These are phyloP conservation scores for Euphrasia arctica DNA, from an alignment of 305 asterid genomes.

Conservation along the genomic window DNA sequence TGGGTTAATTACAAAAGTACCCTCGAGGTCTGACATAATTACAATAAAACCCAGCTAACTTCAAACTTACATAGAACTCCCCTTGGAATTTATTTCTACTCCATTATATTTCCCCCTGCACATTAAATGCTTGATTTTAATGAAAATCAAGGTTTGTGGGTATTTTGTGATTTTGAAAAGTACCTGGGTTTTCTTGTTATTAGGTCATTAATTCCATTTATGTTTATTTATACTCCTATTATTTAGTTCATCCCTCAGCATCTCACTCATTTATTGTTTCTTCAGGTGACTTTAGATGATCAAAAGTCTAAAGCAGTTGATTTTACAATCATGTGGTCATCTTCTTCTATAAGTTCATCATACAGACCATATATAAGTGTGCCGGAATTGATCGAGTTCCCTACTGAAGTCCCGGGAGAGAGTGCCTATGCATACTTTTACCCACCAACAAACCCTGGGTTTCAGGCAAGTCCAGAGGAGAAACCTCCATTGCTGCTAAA, in stretches of 20 bases:
- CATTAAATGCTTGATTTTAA: too few species aligned
- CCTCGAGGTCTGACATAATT: too few species aligned
- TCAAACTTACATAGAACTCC: too few species aligned
- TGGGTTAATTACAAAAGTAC: too few species aligned
- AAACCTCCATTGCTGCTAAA: constrained; percentile 88
- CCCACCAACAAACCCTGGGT: constrained; percentile 81
- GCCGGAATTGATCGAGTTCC: constrained; percentile 83
- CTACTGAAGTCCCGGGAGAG: constrained; percentile 81
- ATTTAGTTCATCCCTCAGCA: constrained; percentile 14
- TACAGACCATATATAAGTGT: constrained; percentile 55
- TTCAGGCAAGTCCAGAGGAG: constrained; percentile 65
- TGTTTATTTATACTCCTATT: not conserved
- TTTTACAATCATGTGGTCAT: constrained; percentile 72
- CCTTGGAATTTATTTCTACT: too few species aligned
- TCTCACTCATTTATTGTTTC: constrained; percentile 23
- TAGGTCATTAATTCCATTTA: not conserved
- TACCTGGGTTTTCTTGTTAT: not conserved
- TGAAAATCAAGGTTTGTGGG: too few species aligned
- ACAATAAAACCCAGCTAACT: too few species aligned
- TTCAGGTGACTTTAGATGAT: constrained; percentile 74
- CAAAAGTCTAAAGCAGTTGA: constrained; percentile 61
- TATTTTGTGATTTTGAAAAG: too few species aligned
- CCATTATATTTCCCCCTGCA: too few species aligned
- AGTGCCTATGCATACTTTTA: constrained; percentile 93
- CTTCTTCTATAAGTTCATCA: constrained; percentile 51